Evolutionary conservation across 2,329 filamentous ascomycete genomes (phyloP), one percentile per base, ranked within the genome.

Genomic region (Tolypocladium cylindrosporum): DNA sequence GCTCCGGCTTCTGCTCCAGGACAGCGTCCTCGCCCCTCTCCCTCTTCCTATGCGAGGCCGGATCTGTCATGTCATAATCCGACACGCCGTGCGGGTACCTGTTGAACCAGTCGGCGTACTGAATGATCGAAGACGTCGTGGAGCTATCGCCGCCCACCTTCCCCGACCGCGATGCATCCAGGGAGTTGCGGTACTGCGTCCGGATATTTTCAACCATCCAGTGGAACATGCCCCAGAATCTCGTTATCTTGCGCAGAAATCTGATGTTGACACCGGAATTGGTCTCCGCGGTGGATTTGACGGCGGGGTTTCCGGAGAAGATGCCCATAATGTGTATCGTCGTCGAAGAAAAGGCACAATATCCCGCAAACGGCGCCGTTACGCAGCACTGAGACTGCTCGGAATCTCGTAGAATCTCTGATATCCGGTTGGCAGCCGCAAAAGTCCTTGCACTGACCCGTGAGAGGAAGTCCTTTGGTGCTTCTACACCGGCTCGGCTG

Each of bases 81-180:
- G 90, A 90, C 19, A 97, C 90, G 2, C 94, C 94, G 65, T 96
- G 89, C 0, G 94, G 94, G 69, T 97, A 97, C 63, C 89, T 84
- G 68, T 94, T 89, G 67, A 97, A 97, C 94, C 94, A 97, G 72
- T 97, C 94, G 55, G 92, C 91, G 66, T 97, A 97, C 67, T 97
- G 93, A 71, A 96, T 92, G 65, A 97, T 89, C 10, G 82, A 80
- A 7, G 82, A 80, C 6, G 81, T 73, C 10, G 75, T 72, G 16
- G 79, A 74, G 50, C 75, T 75, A 57, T 80, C 75, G 58, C 71
- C 71, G 60, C 74, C 69, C 62, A 78, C 72, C n/a, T 78, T 78
- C 11, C 89, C 90, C 63, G 85, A 83, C 56, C 87, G 79, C 37
- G 87, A 85, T n/a, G 88, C 87, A 70, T 97, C 91, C 19, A 91